phyloP scores from a whole-genome alignment of 2,329 filamentous ascomycete species.

The Colletotrichum caudatum region DNA sequence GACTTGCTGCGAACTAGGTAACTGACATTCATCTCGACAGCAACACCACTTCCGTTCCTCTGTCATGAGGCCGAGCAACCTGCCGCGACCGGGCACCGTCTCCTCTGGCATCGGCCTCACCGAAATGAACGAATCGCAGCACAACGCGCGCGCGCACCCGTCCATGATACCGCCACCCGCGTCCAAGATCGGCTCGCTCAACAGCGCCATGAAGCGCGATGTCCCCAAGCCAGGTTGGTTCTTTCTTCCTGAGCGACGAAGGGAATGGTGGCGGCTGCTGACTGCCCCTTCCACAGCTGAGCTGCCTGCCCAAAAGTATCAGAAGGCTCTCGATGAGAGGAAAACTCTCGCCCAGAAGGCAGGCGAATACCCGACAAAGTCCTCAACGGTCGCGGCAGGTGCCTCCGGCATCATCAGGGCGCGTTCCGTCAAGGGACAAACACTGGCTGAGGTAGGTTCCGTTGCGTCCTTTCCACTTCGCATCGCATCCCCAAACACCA shows the following conservation, averaged over 20 bases:
- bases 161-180: slow-evolving; percentile 55
- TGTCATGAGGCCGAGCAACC: slow-evolving; percentile 43
- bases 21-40: slow-evolving; percentile 4
- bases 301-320: slow-evolving; percentile 62
- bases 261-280: slow-evolving; percentile 20
- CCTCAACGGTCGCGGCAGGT: slow-evolving; percentile 52
- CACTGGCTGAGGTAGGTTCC: slow-evolving; percentile 33
- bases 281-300: slow-evolving; percentile 52
- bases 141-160: slow-evolving; percentile 64
- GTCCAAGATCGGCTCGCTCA: slow-evolving; percentile 48
- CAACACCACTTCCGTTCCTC: slow-evolving; percentile 44
- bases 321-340: slow-evolving; percentile 67
- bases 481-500: slow-evolving; percentile 2
- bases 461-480: background rate
- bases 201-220: slow-evolving; percentile 61
- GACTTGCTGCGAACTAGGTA: background rate
- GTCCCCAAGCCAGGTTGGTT: slow-evolving; percentile 59
- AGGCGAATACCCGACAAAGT: slow-evolving; percentile 61
- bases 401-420: slow-evolving; percentile 48
- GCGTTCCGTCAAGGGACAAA: slow-evolving; percentile 22
- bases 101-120: slow-evolving; percentile 56
- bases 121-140: slow-evolving; percentile 71
- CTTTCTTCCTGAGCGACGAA: slow-evolving; percentile 30
- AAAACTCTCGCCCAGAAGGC: slow-evolving; percentile 61
- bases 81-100: slow-evolving; percentile 43